Conservation (phyloP, 495 filamentous ascomycete genomes). For the Hypoxylon intermedium region DNA sequence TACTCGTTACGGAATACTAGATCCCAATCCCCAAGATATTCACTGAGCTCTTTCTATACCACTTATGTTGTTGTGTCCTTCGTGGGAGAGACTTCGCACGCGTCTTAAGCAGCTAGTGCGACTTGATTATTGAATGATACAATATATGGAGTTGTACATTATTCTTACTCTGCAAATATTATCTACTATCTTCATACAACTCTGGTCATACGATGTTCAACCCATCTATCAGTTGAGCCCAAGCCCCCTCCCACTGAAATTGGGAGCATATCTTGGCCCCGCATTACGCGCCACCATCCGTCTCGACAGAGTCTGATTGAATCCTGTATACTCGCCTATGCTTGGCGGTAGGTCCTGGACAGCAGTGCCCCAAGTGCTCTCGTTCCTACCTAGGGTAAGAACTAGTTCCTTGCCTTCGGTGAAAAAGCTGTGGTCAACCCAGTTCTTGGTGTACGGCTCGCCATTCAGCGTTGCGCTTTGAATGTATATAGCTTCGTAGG, state of each 20-base stretch:
- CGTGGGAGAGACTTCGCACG: too few relatives aligned
- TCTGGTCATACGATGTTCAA: background rate
- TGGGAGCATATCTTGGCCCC: constrained; percentile 21
- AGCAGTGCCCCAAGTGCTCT: constrained; percentile 72
- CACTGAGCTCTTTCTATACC: too few relatives aligned
- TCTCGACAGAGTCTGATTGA: constrained; percentile 30
- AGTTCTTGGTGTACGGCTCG: constrained; percentile 68
- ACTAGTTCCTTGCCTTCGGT: constrained; percentile 72
- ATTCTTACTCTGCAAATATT: background rate
- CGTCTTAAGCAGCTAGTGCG: too few relatives aligned
- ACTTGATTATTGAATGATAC: background rate
- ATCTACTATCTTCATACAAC: background rate
- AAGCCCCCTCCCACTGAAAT: constrained; percentile 19
- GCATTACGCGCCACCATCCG: constrained; percentile 17
- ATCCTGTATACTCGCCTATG: constrained; percentile 45
- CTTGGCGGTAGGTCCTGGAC: constrained; percentile 71
- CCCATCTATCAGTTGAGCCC: constrained; percentile 8
- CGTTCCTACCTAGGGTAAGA: constrained; percentile 66
- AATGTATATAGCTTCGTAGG: constrained; percentile 69
- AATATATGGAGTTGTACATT: background rate
- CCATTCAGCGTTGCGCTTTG: constrained; percentile 76
- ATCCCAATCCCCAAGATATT: too few relatives aligned
- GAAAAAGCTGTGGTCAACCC: constrained; percentile 79
- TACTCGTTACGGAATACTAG: too few relatives aligned
- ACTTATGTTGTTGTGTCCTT: too few relatives aligned